A percentile compares a stretch with the other conserved stretches of the same genome.
Evolutionary conservation across 192 early-diverging fungal species (phyloP).

Genomic region (Dissophora globulifera): DNA sequence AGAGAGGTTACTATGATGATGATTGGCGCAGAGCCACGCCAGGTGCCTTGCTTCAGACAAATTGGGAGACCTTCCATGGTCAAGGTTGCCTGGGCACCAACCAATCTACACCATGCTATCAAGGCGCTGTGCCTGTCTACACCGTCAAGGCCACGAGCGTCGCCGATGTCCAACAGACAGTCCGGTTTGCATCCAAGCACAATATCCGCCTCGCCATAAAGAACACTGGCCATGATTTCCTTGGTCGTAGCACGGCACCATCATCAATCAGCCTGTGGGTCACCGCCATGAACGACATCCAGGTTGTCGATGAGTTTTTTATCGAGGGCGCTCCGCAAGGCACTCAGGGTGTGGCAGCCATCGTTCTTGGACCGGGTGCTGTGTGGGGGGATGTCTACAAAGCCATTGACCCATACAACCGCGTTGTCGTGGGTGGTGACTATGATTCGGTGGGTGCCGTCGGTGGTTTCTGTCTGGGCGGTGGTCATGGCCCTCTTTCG

Average conservation of each 20-base stretch:
- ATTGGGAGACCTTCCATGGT: conserved; percentile 19
- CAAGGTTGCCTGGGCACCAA: conserved; percentile 26
- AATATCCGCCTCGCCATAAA: conserved; percentile 64
- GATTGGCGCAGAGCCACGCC: conserved; percentile 29
- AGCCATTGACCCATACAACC: conserved; percentile 46
- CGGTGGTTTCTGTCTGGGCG: conserved; percentile 53
- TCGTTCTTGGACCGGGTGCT: conserved; percentile 58
- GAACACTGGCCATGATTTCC: conserved; percentile 65
- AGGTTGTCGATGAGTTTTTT: conserved; percentile 35
- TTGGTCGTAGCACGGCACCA: conserved; percentile 57
- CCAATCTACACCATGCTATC: conserved; percentile 35
- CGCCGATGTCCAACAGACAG: conserved; percentile 35
- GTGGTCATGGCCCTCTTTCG: conserved; percentile 61
- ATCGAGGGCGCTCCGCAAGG: conserved; percentile 4
- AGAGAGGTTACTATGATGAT: conserved; percentile 36
- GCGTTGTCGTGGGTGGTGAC: conserved; percentile 44
- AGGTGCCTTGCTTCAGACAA: conserved; percentile 16
- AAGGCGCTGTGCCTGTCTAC: conserved; percentile 44
- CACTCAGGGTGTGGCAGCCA: conserved; percentile 1
- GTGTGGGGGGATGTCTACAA: conserved; percentile 50
- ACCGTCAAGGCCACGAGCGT: conserved; percentile 42
- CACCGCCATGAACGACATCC: conserved; percentile 51
- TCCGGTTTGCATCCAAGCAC: conserved; percentile 51
- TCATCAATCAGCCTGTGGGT: conserved; percentile 61
- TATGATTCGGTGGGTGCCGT: conserved; percentile 54